These are phyloP conservation scores for Tephrocybe rancida DNA, from an alignment of 768 basidiomycete species.

Conservation along the genomic window DNA sequence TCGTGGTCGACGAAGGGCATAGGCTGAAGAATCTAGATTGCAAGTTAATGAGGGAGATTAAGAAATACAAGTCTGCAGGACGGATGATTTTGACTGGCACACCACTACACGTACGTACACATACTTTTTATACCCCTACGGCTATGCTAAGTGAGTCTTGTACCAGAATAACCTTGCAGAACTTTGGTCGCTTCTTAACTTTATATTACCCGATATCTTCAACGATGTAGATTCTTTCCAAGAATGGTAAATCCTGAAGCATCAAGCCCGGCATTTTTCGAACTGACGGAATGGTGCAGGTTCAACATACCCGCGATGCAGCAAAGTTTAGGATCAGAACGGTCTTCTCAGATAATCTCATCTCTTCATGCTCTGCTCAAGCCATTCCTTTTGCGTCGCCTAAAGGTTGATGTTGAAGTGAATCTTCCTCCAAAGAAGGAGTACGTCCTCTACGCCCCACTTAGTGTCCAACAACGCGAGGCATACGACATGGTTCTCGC, in stretches of 20 bases:
- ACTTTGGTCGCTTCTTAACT: slow-evolving; percentile 94
- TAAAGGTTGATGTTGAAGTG: slow-evolving; percentile 86
- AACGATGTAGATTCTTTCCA: slow-evolving; percentile 89
- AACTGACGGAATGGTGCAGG: slow-evolving; percentile 34
- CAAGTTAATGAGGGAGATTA: slow-evolving; percentile 88
- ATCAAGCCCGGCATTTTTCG: not conserved
- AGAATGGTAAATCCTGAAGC: slow-evolving; percentile 60
- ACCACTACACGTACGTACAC: slow-evolving; percentile 78
- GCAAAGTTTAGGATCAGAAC: slow-evolving; percentile 53
- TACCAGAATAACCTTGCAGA: slow-evolving; percentile 93
- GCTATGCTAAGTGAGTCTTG: not conserved
- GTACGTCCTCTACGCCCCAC: slow-evolving; percentile 91
- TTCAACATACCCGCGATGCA: slow-evolving; percentile 74
- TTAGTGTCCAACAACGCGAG: slow-evolving; percentile 81
- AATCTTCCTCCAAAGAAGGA: slow-evolving; percentile 90
- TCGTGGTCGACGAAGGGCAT: slow-evolving; percentile 97
- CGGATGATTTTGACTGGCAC: slow-evolving; percentile 96
- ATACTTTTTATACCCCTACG: not conserved
- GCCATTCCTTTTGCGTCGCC: slow-evolving; percentile 90
- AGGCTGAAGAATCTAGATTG: slow-evolving; percentile 94
- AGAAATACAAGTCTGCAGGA: slow-evolving; percentile 80
- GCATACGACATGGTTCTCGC: slow-evolving; percentile 81
- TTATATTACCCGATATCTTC: slow-evolving; percentile 94
- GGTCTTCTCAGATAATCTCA: slow-evolving; percentile 68
- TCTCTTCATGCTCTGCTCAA: slow-evolving; percentile 90